phyloP scores from a whole-genome alignment of 2,329 filamentous ascomycete genomes.

The Proliferodiscus dingleyae region DNA sequence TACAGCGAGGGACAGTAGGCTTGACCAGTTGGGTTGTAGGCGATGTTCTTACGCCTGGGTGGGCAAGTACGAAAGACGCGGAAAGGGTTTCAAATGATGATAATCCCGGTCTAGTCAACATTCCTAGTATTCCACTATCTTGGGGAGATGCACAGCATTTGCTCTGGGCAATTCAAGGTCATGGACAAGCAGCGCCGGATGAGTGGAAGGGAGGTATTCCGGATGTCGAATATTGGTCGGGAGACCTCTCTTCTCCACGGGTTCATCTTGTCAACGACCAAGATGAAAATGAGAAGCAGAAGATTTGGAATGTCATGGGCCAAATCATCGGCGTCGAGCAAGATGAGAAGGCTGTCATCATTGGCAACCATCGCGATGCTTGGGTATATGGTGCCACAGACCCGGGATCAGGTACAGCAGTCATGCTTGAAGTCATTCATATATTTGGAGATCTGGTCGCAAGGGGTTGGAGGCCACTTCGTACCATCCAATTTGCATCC shows the following conservation, averaged over 20 bases:
- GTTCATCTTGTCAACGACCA: slow-evolving; percentile 83
- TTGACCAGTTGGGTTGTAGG: slow-evolving; percentile 79
- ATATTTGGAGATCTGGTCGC: slow-evolving; percentile 74
- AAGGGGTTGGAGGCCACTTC: slow-evolving; percentile 81
- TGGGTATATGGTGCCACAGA: slow-evolving; percentile 87
- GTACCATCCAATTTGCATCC: slow-evolving; percentile 94
- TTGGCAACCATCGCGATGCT: slow-evolving; percentile 90
- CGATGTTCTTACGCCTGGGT: slow-evolving; percentile 88
- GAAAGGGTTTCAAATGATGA: slow-evolving; percentile 65
- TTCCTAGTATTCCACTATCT: slow-evolving; percentile 83
- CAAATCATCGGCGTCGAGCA: slow-evolving; percentile 82
- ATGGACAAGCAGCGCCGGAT: slow-evolving; percentile 63
- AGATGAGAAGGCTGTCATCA: slow-evolving; percentile 73
- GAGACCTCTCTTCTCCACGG: slow-evolving; percentile 66
- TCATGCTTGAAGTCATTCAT: slow-evolving; percentile 83
- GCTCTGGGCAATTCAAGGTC: slow-evolving; percentile 68
- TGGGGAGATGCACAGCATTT: slow-evolving; percentile 85
- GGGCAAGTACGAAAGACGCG: slow-evolving; percentile 63
- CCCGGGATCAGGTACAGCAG: slow-evolving; percentile 81
- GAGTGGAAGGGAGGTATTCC: slow-evolving; percentile 76
- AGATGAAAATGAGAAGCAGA: slow-evolving; percentile 75
- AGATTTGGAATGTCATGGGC: slow-evolving; percentile 89
- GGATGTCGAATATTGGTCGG: slow-evolving; percentile 81
- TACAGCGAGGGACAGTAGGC: slow-evolving; percentile 77
- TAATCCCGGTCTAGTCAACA: slow-evolving; percentile 68